These are phyloP conservation scores for Cladorrhinum sp. DNA, from an alignment of 2,329 filamentous ascomycete genomes.

Conservation along the genomic window DNA sequence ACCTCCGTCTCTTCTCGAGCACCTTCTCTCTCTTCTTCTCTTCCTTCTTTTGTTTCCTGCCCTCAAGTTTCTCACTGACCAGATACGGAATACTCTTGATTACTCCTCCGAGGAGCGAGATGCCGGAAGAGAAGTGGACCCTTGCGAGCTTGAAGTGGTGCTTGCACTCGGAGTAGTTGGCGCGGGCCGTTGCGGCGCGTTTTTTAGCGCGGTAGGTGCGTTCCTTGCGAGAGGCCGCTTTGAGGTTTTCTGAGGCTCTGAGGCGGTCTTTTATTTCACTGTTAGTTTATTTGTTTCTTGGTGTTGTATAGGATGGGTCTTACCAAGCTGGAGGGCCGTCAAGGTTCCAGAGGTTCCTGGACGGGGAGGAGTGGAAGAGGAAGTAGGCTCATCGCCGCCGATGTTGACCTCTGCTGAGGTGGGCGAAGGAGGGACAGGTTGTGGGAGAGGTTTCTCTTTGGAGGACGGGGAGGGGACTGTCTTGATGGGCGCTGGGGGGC, in stretches of 20 bases:
- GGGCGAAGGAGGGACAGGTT: not conserved
- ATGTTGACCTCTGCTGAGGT: not conserved
- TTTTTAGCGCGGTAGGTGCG: constrained; percentile 41
- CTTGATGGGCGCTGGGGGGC: not conserved
- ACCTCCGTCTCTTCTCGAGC: constrained; percentile 33
- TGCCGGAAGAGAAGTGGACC: constrained; percentile 36
- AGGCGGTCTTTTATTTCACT: too few relatives aligned
- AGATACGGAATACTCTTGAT: constrained; percentile 36
- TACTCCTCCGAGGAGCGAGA: constrained; percentile 34
- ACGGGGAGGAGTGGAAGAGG: constrained; percentile 23
- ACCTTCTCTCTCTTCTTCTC: constrained; percentile 31
- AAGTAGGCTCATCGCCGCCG: constrained; percentile 4
- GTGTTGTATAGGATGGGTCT: too few relatives aligned
- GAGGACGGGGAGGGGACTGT: not conserved
- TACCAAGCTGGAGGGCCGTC: constrained; percentile 39
- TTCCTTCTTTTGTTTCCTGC: constrained; percentile 31
- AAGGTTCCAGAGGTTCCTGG: constrained; percentile 45
- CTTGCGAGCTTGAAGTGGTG: constrained; percentile 38
- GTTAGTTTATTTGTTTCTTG: too few relatives aligned
- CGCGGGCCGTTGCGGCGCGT: constrained; percentile 39
- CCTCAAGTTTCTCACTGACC: constrained; percentile 37
- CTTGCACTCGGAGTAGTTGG: constrained; percentile 38
- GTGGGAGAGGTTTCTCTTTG: constrained; percentile 4
- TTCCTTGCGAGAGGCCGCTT: constrained; percentile 41
- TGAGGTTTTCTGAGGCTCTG: constrained; percentile 37